Conservation (phyloP, 495 filamentous ascomycete species). For the Haplographium delicatum region DNA sequence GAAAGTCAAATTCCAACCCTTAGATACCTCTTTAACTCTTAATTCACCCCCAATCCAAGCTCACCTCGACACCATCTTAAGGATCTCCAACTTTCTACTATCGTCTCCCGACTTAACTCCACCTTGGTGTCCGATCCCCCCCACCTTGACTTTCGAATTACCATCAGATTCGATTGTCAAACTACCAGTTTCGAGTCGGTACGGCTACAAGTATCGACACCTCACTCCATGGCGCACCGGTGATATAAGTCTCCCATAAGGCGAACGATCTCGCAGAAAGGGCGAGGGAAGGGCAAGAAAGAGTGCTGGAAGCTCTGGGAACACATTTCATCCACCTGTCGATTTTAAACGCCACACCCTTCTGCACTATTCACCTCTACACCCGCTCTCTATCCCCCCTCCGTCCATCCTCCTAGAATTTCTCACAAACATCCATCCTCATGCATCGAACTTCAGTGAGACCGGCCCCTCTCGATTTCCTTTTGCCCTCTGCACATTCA, state of each 20-base stretch:
- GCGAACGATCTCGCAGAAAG: conserved; percentile 2
- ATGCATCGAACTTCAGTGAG: conserved; percentile 26
- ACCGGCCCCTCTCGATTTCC: conserved; percentile 25
- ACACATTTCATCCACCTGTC: not conserved
- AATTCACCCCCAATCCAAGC: conserved; percentile 25
- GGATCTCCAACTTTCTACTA: conserved; percentile 24
- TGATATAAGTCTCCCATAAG: conserved; percentile 1
- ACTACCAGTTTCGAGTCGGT: conserved; percentile 9
- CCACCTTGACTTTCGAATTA: conserved; percentile 25
- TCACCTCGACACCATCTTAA: conserved; percentile 25
- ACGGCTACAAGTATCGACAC: not conserved
- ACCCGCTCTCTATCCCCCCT: not conserved
- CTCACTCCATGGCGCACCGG: conserved; percentile 12
- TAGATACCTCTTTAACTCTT: not conserved
- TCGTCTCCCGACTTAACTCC: conserved; percentile 29
- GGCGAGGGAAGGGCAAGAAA: not conserved
- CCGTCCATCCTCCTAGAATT: not conserved
- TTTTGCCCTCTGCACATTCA: conserved; percentile 14
- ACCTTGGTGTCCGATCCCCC: conserved; percentile 26
- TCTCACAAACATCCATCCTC: conserved; percentile 7
- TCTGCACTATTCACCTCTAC: not conserved
- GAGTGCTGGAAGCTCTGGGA: conserved; percentile 17
- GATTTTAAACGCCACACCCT: not conserved
- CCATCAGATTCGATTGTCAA: conserved; percentile 6
- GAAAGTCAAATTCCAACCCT: conserved; percentile 15